Conservation (phyloP, 2,329 filamentous ascomycete genomes). For the Botryotinia convoluta region DNA sequence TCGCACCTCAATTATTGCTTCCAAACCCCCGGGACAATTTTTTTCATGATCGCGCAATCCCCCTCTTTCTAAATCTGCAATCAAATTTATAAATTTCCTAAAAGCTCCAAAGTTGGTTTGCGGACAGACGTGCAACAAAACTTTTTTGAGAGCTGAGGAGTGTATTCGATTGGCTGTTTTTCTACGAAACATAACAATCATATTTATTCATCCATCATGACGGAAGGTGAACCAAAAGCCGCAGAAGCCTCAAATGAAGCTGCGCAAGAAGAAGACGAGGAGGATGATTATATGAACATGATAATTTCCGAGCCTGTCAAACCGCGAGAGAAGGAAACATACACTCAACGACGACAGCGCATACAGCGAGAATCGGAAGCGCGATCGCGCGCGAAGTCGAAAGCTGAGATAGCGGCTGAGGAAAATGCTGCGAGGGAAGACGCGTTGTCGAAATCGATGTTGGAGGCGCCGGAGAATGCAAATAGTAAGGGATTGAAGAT, state of each 20-base stretch:
- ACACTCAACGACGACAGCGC: conserved; percentile 51
- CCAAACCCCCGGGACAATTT: neutral
- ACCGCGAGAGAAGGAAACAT: conserved; percentile 54
- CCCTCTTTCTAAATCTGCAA: neutral
- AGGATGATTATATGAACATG: conserved; percentile 98
- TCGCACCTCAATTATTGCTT: neutral
- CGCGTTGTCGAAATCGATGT: conserved; percentile 70
- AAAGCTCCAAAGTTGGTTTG: neutral
- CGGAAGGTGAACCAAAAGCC: neutral
- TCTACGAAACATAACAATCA: neutral
- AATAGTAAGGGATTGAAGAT: conserved; percentile 87
- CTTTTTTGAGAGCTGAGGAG: neutral
- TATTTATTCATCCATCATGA: neutral
- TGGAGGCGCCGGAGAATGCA: conserved; percentile 54
- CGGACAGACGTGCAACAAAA: neutral
- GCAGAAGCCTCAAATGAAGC: neutral
- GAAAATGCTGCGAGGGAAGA: conserved; percentile 70
- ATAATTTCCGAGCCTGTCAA: conserved; percentile 66
- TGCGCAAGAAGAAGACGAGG: conserved; percentile 42
- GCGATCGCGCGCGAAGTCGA: conserved; percentile 69
- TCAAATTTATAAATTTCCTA: neutral
- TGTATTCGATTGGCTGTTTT: neutral
- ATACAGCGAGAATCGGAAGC: conserved; percentile 61
- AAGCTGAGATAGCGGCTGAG: conserved; percentile 75
- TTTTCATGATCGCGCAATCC: neutral